phyloP scores from a whole-genome alignment of 2,329 filamentous ascomycete species.

The Zasmidium cellare region DNA sequence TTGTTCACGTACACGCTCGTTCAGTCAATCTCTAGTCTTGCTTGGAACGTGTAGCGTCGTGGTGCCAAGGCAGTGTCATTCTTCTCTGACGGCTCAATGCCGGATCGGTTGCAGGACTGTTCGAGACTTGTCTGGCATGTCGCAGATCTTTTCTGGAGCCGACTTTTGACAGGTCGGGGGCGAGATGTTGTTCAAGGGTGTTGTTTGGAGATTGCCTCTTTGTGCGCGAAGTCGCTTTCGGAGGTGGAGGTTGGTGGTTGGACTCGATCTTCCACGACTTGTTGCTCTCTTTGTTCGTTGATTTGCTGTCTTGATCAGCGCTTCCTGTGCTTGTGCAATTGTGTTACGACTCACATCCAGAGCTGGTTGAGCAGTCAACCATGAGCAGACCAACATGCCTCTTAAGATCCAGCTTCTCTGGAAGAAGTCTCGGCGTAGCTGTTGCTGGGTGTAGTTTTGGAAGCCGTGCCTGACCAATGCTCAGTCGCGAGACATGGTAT shows the following conservation, averaged over 20 bases:
- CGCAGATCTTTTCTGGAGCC: background rate
- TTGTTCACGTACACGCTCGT: background rate
- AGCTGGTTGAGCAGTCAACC: slow-evolving; percentile 15
- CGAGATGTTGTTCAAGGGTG: background rate
- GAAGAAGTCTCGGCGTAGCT: slow-evolving; percentile 7
- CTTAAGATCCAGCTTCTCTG: slow-evolving; percentile 17
- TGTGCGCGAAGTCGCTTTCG: background rate
- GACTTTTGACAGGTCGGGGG: background rate
- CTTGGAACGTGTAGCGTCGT: background rate
- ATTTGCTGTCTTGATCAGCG: background rate
- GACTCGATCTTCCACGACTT: background rate
- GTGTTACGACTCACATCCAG: slow-evolving; percentile 15
- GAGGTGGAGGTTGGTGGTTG: background rate
- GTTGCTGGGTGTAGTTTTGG: background rate
- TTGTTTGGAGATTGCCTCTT: background rate
- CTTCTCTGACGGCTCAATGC: background rate
- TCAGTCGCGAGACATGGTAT: too few relatives aligned
- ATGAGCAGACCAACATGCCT: slow-evolving; percentile 14
- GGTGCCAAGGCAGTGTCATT: background rate
- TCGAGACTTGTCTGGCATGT: background rate
- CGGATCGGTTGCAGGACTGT: background rate
- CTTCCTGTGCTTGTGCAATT: background rate
- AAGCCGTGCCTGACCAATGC: slow-evolving; percentile 2
- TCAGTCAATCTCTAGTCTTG: background rate
- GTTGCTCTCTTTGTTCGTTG: slow-evolving; percentile 1